phyloP scores from a whole-genome alignment of 2,329 filamentous ascomycete genomes.

The Penicillium sp. region DNA sequence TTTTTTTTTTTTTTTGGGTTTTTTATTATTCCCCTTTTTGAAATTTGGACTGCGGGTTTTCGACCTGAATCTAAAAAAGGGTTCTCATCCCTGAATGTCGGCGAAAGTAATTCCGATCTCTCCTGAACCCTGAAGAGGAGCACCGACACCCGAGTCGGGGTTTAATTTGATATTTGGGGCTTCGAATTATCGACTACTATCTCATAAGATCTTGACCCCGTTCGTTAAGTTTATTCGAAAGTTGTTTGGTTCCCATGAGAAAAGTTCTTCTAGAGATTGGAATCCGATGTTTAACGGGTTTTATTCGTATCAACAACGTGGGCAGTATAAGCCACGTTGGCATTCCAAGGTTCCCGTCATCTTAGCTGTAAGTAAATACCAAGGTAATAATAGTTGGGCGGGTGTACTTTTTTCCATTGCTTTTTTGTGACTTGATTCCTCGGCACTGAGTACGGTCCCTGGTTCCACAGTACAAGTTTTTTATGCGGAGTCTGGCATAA shows the following conservation, averaged over 20 bases:
- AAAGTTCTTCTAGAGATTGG: neutral
- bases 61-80: neutral
- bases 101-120: neutral
- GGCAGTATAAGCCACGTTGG: neutral
- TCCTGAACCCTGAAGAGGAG: neutral
- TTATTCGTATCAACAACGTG: neutral
- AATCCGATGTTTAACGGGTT: no score
- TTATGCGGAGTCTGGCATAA: no score
- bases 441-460: no score
- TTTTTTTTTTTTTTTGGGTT: no score
- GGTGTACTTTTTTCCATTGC: no score
- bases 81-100: neutral
- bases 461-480: no score
- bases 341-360: neutral
- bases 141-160: neutral
- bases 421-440: no score
- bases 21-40: no score
- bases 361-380: neutral
- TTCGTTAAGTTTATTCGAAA: neutral
- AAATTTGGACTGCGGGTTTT: neutral
- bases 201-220: neutral
- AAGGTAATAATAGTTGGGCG: neutral
- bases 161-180: neutral
- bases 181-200: neutral
- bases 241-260: neutral